phyloP scores from a whole-genome alignment of 1,284 basidiomycete genomes.

The Trichosporon faecale region DNA sequence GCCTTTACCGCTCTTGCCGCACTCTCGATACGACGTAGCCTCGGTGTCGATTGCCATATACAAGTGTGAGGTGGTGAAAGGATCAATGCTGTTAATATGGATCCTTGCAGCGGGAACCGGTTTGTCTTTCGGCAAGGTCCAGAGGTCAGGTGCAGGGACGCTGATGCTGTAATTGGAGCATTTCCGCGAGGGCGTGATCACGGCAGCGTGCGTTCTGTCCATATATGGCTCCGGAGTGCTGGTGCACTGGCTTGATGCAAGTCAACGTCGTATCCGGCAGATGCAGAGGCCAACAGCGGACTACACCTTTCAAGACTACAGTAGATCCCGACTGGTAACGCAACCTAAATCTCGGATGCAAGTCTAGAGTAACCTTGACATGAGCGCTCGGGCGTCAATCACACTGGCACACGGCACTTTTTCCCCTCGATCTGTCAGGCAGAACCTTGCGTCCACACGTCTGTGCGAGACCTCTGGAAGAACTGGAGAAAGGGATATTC shows the following conservation, averaged over 20 bases:
- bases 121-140: background rate
- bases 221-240: background rate
- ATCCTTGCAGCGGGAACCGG: background rate
- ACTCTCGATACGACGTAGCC: background rate
- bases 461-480: background rate
- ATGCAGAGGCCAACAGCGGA: no score
- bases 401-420: background rate
- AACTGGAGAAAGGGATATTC: background rate
- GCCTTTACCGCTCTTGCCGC: no score
- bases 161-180: background rate
- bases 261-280: no score
- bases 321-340: background rate
- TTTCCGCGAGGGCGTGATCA: background rate
- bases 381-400: background rate
- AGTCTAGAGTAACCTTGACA: background rate
- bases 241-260: background rate
- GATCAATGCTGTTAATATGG: no score
- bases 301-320: no score
- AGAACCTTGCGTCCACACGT: background rate
- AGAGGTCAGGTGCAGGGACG: background rate
- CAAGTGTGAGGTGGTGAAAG: no score
- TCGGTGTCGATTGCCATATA: background rate
- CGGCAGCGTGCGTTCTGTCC: background rate
- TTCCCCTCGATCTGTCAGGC: background rate
- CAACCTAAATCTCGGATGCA: slow-evolving; percentile 5